Conservation (phyloP, 1,139 yeast genomes). For the Taphrina communis region DNA sequence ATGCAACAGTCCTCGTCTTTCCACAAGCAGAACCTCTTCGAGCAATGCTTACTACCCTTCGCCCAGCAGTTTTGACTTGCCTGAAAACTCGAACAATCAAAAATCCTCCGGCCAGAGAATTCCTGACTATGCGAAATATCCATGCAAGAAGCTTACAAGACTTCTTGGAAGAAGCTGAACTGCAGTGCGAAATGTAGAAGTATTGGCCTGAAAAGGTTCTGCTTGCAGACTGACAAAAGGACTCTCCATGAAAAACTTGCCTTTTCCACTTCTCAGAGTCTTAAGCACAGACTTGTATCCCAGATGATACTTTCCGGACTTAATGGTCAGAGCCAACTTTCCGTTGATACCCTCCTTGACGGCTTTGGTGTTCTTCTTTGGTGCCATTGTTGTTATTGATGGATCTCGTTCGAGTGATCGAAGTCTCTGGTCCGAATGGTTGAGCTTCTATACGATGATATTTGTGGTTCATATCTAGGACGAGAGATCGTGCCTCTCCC, state of each 20-base stretch:
- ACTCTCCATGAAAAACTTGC: conserved; percentile 39
- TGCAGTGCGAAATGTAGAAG: too few species aligned
- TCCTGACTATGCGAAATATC: too few species aligned
- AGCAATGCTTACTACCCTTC: not conserved
- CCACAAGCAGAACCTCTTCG: not conserved
- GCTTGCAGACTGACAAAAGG: conserved; percentile 23
- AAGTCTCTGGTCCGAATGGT: conserved; percentile 30
- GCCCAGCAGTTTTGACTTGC: too few species aligned
- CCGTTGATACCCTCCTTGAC: conserved; percentile 67
- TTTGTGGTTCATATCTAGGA: not conserved
- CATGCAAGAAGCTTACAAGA: too few species aligned
- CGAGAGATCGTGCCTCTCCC: too few species aligned
- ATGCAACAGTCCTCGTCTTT: not conserved
- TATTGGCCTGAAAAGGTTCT: not conserved
- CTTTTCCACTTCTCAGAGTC: conserved; percentile 91
- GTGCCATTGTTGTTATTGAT: conserved; percentile 15
- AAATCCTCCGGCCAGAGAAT: too few species aligned
- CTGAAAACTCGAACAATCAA: too few species aligned
- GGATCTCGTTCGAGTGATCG: conserved; percentile 22
- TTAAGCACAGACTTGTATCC: conserved; percentile 99
- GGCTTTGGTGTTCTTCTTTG: conserved; percentile 33
- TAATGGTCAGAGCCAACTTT: conserved; percentile 96
- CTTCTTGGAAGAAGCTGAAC: too few species aligned
- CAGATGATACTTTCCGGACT: conserved; percentile 99
- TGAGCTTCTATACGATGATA: not conserved